These are phyloP conservation scores for Solanum neorickii DNA, from an alignment of 257 asterid species.

Conservation along the genomic window DNA sequence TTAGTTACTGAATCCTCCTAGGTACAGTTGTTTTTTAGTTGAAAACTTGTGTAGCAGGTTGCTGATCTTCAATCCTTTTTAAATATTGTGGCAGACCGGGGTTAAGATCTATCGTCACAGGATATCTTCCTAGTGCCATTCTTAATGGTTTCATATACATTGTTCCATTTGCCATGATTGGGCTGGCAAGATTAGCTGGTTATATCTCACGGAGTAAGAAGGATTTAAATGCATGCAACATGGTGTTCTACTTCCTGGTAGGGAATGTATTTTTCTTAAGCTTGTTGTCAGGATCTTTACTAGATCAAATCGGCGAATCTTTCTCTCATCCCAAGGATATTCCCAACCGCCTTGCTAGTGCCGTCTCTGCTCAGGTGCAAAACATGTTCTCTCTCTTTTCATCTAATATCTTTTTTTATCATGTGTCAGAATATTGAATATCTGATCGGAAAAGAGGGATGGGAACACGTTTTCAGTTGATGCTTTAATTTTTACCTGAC, in stretches of 20 bases:
- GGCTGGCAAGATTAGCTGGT: conserved; percentile 66
- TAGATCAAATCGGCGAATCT: conserved; percentile 81
- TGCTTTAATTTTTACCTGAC: neutral
- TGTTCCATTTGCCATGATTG: conserved; percentile 71
- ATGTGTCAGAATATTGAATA: neutral
- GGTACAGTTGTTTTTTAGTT: neutral
- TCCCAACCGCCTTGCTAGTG: conserved; percentile 80
- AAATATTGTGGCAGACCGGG: conserved; percentile 57
- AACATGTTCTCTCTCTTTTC: neutral
- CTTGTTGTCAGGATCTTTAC: conserved; percentile 82
- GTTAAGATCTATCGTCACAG: conserved; percentile 70
- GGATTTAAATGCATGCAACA: conserved; percentile 77
- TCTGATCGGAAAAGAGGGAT: neutral
- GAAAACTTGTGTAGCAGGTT: neutral
- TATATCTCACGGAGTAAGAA: conserved; percentile 63
- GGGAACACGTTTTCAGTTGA: neutral
- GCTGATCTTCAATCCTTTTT: neutral
- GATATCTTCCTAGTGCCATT: conserved; percentile 83
- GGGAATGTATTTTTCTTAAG: conserved; percentile 85
- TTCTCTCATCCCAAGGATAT: conserved; percentile 68
- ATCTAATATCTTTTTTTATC: neutral
- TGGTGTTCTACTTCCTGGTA: conserved; percentile 88
- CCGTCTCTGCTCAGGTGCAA: conserved; percentile 80
- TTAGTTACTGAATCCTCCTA: neutral
- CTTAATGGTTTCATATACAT: conserved; percentile 61